These are phyloP conservation scores for Aspergillus sp. DNA, from an alignment of 2,329 filamentous ascomycete genomes.

Conservation along the genomic window DNA sequence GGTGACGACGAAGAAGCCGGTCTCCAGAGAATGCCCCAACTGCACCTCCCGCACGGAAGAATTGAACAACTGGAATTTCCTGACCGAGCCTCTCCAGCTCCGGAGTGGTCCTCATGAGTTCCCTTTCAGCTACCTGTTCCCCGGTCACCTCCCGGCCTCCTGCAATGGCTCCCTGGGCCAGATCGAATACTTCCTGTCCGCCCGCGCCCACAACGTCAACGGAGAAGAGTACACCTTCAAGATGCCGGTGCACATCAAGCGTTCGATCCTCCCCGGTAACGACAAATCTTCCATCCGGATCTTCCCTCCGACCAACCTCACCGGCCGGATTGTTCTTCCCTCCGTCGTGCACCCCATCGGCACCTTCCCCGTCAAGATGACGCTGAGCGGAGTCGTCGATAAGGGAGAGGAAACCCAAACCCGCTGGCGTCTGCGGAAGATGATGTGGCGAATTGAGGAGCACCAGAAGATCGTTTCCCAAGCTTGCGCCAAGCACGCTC, in stretches of 20 bases:
- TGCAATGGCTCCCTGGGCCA: constrained; percentile 71
- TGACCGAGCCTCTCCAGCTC: constrained; percentile 52
- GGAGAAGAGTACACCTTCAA: constrained; percentile 65
- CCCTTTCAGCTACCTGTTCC: constrained; percentile 84
- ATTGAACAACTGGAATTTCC: constrained; percentile 76
- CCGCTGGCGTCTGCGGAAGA: constrained; percentile 85
- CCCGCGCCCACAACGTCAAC: constrained; percentile 61
- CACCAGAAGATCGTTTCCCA: constrained; percentile 74
- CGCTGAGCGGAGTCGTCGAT: constrained; percentile 80
- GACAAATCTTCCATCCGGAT: constrained; percentile 90
- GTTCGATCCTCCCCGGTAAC: constrained; percentile 73
- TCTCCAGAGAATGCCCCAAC: constrained; percentile 72
- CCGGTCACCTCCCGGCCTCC: constrained; percentile 80
- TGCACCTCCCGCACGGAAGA: constrained; percentile 72
- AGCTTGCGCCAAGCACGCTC: constrained; percentile 73
- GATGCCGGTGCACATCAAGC: constrained; percentile 70
- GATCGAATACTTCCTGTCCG: constrained; percentile 77
- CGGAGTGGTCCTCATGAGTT: constrained; percentile 67
- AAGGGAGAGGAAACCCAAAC: constrained; percentile 68
- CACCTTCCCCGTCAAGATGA: constrained; percentile 74
- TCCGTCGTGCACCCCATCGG: constrained; percentile 84
- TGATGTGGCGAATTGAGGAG: constrained; percentile 93
- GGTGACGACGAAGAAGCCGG: constrained; percentile 77
- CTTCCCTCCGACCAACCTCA: constrained; percentile 94
- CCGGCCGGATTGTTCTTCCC: constrained; percentile 77